These are phyloP conservation scores for Solanum habrochaites DNA, from an alignment of 257 asterid species.

Conservation along the genomic window DNA sequence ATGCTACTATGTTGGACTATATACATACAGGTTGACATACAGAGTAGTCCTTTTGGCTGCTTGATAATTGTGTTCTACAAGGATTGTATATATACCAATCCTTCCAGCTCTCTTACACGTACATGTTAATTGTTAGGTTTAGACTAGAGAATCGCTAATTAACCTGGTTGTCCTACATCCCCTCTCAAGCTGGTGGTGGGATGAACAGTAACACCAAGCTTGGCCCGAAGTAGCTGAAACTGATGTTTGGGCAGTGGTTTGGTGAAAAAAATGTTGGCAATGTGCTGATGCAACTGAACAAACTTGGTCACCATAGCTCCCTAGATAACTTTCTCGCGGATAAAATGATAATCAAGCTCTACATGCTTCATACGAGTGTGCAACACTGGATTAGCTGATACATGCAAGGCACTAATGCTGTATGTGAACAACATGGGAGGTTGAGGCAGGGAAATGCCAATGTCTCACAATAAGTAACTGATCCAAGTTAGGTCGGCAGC, in stretches of 20 bases:
- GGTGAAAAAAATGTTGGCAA: neutral
- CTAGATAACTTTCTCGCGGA: neutral
- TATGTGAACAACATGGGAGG: neutral
- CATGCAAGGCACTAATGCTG: neutral
- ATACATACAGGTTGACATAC: neutral
- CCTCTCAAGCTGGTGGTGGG: neutral
- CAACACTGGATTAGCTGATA: neutral
- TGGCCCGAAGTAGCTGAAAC: neutral
- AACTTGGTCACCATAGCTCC: neutral
- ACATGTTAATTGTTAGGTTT: neutral
- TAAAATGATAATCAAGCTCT: neutral
- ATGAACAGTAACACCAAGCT: neutral
- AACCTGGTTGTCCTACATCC: neutral
- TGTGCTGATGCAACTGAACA: neutral
- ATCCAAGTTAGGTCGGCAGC: neutral
- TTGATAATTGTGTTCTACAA: neutral
- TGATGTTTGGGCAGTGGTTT: neutral
- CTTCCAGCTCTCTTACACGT: neutral
- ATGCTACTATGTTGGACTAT: neutral
- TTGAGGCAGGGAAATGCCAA: neutral
- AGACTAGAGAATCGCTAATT: neutral
- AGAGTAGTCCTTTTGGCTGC: neutral
- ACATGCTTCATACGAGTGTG: neutral
- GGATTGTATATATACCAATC: neutral
- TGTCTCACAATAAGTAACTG: neutral